Percentiles rank a stretch among this genome's conserved stretches.
These are phyloP conservation scores for Boletus sp. DNA, from an alignment of 768 basidiomycete genomes.

Conservation along the genomic window DNA sequence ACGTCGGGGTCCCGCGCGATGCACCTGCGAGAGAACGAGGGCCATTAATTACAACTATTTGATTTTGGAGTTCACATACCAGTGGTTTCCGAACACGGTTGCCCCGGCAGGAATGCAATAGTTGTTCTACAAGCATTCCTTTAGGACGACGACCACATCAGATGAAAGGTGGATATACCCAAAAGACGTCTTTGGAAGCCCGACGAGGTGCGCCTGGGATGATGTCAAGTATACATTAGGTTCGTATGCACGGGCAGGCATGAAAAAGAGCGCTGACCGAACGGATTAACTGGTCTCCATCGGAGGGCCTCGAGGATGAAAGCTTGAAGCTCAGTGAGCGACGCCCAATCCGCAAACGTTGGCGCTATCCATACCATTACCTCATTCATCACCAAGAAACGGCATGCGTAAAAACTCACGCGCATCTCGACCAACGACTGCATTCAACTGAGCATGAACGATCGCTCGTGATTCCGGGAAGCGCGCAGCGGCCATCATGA, in stretches of 20 bases:
- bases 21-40: conserved; percentile 7
- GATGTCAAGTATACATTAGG: too few species aligned
- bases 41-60: background rate
- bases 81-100: conserved; percentile 33
- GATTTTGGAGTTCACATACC: conserved; percentile 13
- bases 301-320: conserved; percentile 39
- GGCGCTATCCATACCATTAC: conserved; percentile 31
- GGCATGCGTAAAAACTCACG: conserved; percentile 18
- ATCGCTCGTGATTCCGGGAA: conserved; percentile 34
- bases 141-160: background rate
- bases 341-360: conserved; percentile 33
- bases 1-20: conserved; percentile 26
- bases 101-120: conserved; percentile 36
- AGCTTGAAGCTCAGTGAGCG: conserved; percentile 36
- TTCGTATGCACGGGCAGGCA: background rate
- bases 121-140: conserved; percentile 26
- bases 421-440: conserved; percentile 35
- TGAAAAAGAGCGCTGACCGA: conserved; percentile 18
- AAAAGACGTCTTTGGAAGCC: conserved; percentile 26
- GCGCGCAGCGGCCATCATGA: conserved; percentile 39
- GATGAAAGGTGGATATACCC: conserved; percentile 13
- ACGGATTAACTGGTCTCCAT: conserved; percentile 39
- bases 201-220: conserved; percentile 22
- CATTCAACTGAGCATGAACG: conserved; percentile 39
- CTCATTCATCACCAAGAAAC: background rate